These are phyloP conservation scores for Fusarium coicis DNA, from an alignment of 2,329 filamentous ascomycete genomes.

Conservation along the genomic window DNA sequence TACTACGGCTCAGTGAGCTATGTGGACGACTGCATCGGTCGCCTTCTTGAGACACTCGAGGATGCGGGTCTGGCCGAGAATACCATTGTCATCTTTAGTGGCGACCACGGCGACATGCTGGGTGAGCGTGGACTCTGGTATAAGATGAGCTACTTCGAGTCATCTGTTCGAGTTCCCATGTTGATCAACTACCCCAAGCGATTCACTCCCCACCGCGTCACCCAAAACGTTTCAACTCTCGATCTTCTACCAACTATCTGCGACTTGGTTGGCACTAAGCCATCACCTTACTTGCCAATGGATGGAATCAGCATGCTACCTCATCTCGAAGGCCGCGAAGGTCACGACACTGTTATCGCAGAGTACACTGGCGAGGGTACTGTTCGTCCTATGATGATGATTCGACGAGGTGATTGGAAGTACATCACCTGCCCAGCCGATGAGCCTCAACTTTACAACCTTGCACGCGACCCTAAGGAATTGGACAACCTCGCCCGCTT, in stretches of 20 bases:
- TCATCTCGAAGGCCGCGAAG: conserved; percentile 73
- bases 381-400: conserved; percentile 91
- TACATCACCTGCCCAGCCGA: conserved; percentile 88
- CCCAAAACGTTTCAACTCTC: conserved; percentile 88
- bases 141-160: conserved; percentile 98
- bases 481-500: conserved; percentile 75
- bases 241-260: conserved; percentile 91
- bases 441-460: conserved; percentile 85
- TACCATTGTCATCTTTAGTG: conserved; percentile 91
- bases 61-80: conserved; percentile 83
- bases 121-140: conserved; percentile 94
- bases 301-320: conserved; percentile 85
- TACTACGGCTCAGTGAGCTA: conserved; percentile 96
- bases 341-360: conserved; percentile 88
- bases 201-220: conserved; percentile 80
- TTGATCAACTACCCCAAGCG: conserved; percentile 82
- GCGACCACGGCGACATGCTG: conserved; percentile 96
- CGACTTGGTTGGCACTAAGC: conserved; percentile 79
- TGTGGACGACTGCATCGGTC: conserved; percentile 91
- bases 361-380: conserved; percentile 97
- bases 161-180: conserved; percentile 88
- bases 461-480: conserved; percentile 79
- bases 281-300: conserved; percentile 79
- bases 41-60: conserved; percentile 80
- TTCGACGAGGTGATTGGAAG: conserved; percentile 89